Conservation (phyloP, 345 rosid genomes). For the Salix udensis region DNA sequence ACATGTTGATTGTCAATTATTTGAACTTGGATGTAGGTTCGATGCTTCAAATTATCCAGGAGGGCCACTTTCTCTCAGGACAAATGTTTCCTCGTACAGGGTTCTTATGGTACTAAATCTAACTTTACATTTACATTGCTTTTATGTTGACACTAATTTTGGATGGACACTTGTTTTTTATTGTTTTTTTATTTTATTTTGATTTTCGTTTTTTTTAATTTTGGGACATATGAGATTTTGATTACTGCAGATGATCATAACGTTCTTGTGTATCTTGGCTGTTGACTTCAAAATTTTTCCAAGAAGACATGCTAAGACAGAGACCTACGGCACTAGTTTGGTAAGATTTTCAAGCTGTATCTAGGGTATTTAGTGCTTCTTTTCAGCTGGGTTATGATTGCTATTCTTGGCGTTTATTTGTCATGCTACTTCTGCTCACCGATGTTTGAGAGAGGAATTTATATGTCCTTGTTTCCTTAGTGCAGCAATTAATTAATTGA, state of each 20-base stretch:
- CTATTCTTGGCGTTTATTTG: neutral
- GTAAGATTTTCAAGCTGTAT: constrained; percentile 38
- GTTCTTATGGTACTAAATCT: constrained; percentile 50
- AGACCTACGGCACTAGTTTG: constrained; percentile 79
- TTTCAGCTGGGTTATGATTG: neutral
- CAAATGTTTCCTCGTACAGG: constrained; percentile 57
- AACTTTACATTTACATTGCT: neutral
- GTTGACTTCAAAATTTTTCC: constrained; percentile 91
- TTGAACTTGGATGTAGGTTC: constrained; percentile 30
- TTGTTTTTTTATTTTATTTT: neutral
- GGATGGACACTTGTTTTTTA: neutral
- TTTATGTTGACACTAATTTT: neutral
- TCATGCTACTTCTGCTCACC: neutral
- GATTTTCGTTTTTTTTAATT: neutral
- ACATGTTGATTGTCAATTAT: neutral
- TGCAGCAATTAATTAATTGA: neutral
- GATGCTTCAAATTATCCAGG: constrained; percentile 30
- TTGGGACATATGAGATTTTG: constrained; percentile 1
- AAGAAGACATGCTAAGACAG: constrained; percentile 79
- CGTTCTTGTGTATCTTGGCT: constrained; percentile 86
- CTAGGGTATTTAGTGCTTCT: neutral
- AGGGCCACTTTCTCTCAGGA: constrained; percentile 41
- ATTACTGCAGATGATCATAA: constrained; percentile 62
- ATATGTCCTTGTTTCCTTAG: neutral
- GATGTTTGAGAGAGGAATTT: too few relatives aligned